Percentiles rank a stretch among this genome's conserved stretches.
These are phyloP conservation scores for Jacaranda mimosifolia DNA, from an alignment of 257 asterid species.

Conservation along the genomic window DNA sequence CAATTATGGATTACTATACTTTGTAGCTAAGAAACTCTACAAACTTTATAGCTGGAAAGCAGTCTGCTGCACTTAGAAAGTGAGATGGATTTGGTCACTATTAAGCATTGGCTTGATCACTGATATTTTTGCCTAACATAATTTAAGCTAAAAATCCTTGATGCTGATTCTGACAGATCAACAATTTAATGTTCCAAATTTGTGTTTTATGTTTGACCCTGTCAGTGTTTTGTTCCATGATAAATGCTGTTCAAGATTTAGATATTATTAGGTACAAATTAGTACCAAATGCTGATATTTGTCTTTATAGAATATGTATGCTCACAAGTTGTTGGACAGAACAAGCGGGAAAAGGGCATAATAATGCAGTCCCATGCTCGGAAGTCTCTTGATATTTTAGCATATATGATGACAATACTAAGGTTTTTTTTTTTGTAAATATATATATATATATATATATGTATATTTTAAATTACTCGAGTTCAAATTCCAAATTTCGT, in stretches of 20 bases:
- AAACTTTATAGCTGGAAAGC: conserved; percentile 53
- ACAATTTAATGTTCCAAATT: not conserved
- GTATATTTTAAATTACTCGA: too few species aligned
- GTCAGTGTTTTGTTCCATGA: not conserved
- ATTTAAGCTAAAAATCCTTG: conserved; percentile 38
- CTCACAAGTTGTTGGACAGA: conserved; percentile 27
- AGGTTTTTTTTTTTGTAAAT: not conserved
- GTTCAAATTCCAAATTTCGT: too few species aligned
- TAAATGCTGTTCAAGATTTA: conserved; percentile 5
- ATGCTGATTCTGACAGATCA: conserved; percentile 32
- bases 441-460: too few species aligned
- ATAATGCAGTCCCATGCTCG: not conserved
- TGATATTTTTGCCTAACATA: conserved; percentile 36
- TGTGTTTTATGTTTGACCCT: too few species aligned
- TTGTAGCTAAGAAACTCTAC: conserved; percentile 36
- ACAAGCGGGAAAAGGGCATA: conserved; percentile 7
- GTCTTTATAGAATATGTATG: conserved; percentile 17
- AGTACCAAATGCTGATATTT: conserved; percentile 35
- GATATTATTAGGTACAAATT: conserved; percentile 21
- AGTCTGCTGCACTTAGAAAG: conserved; percentile 21
- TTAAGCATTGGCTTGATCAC: conserved; percentile 14
- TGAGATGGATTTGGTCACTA: conserved; percentile 32
- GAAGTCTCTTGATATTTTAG: conserved; percentile 20
- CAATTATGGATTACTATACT: not conserved
- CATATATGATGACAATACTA: not conserved